Evolutionary conservation across 176 grass and related monocot species (phyloP).

Genomic region (Eleusine indica): DNA sequence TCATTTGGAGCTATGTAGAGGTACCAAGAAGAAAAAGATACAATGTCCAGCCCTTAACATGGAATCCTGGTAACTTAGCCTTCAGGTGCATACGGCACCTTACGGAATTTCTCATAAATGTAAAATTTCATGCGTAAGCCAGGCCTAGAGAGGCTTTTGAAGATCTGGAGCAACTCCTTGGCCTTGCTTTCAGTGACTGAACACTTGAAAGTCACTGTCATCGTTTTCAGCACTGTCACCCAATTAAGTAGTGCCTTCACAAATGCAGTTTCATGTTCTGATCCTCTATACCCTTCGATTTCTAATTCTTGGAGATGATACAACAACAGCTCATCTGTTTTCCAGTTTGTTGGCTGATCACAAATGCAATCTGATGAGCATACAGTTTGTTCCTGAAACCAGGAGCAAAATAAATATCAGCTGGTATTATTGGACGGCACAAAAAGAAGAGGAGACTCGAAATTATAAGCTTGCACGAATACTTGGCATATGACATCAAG

Average conservation of each 20-base stretch:
- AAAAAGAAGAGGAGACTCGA: background rate
- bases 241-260: background rate
- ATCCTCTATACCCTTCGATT: background rate
- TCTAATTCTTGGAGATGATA: background rate
- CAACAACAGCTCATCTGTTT: background rate
- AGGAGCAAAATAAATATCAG: background rate
- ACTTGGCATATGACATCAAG: background rate
- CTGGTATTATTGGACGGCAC: background rate
- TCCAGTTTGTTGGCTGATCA: background rate
- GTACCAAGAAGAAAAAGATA: background rate
- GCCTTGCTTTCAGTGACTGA: background rate
- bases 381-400: background rate
- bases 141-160: background rate
- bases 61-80: background rate
- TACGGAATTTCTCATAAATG: background rate
- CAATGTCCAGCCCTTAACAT: background rate
- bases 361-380: constrained; percentile 9
- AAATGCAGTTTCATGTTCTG: background rate
- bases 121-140: background rate
- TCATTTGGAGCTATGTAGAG: background rate
- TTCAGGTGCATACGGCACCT: background rate
- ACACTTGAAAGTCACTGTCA: background rate
- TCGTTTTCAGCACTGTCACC: background rate
- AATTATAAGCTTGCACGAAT: background rate
- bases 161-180: background rate